Base-by-base conservation (phyloP, 1,139 yeast genomes). In the Lodderomyces parapsilosis region DNA sequence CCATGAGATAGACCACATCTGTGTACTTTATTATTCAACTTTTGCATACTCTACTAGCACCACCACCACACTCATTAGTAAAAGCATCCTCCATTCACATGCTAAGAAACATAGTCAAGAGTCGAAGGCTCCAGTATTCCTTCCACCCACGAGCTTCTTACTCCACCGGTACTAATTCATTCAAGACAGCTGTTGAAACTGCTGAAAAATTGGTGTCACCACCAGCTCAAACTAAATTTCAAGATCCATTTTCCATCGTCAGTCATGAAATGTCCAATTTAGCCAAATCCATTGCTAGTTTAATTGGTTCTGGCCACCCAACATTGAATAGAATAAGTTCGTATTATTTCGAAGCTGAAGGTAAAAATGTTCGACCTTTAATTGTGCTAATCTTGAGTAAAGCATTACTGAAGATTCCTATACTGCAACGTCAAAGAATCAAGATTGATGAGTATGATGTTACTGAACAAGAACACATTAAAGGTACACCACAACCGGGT, bases 331-430 rank as follows among this genome's bases (percentile, higher is more conserved):
- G 95, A 53, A 96, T 91, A 4, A 85, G 96, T 20, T 81, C 91
- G 39, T 93, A 94, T 66, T 93, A 93, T 65, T 91, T 94, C 56
- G 96, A 91, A 63, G 88, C 94, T 17, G 96, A 91, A 59, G 99
- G 99, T 8, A 93, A 93, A 65, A 95, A 90, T 58, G 89, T 94
- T 23, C 77, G 99, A 46, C 99, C 99, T 1, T 68, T 93, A 54
- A 79, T 93, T 49, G 98, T 93, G 15, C 70, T 93, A 45, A 68
- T 93, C 41, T 70, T 93, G 45, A 82, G 96, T 35, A 86, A 90
- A 58, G 94, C 96, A 2, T 70, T 93, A 46, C 78, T 86, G 50
- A 80, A 78, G 43, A 87, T 90, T 36, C 96, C 98, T 1, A 50
- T 71, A n/a, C 74, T 71, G 28, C 72, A 87, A 58, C 74, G 96